Evolutionary conservation across 352 stramenopile genomes (phyloP), one percentile per base, ranked within the genome.

Genomic region (Phytophthora nicotianae): DNA sequence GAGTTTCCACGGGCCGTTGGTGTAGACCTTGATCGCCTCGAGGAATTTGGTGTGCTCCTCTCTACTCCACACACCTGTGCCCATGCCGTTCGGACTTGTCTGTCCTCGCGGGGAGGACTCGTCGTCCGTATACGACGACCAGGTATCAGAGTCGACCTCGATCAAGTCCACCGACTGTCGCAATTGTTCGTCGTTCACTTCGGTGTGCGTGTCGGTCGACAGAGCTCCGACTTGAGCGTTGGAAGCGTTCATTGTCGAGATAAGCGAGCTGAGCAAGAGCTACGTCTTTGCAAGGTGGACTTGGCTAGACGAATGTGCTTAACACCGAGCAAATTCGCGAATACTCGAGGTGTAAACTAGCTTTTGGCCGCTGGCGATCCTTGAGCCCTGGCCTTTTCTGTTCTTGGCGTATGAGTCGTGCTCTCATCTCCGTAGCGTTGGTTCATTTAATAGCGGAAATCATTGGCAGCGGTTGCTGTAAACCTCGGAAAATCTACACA

Each of bases 11-110:
- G 82, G 84, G 0, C 81, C 80, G 32, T 84, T 88, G 42, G 73
- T 24, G 65, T 90, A 91, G 41, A 89, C 82, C 70, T 86, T 83
- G 50, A 90, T 90, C 7, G 74, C 81, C 19, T 90, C 78, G 16
- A 93, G 71, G 58, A 91, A 91, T n/a, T 74, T 72, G 23, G 72
- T 56, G 58, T 90, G 82, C 64, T 91, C 83, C 17, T 88, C 75
- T 24, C 72, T 75, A 23, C 70, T 88, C 83, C 83, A 90, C 26
- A 86, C 70, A 38, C 80, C 80, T 5, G 54, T 74, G 50, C 72
- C 67, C 59, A 79, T 67, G 13, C 55, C 41, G 19, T 60, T 61
- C 2, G 37, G 35, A 17, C 26, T 65, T 17, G n/a, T 53, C 7
- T 21, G 13, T 40, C 49, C 52, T 16, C 41, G 49, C 13, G 65